phyloP scores from a whole-genome alignment of 306 rosid genomes.

The Spatholobus suberectus region DNA sequence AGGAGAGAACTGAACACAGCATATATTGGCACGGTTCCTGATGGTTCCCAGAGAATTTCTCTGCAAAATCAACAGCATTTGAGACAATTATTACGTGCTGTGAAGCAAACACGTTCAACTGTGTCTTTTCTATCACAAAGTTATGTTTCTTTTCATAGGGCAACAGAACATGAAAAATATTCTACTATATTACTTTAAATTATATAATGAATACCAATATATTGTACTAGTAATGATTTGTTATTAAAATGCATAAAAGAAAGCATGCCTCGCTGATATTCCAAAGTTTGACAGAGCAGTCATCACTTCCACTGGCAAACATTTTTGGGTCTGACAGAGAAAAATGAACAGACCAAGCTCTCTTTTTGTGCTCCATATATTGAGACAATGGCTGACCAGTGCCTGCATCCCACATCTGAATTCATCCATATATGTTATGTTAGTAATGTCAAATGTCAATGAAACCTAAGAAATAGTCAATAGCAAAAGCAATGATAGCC shows the following conservation, averaged over 20 bases:
- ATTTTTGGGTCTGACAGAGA: conserved; percentile 79
- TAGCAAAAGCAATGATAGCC: conserved; percentile 15
- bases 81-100: conserved; percentile 11
- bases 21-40: conserved; percentile 73
- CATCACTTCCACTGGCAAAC: conserved; percentile 97
- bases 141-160: conserved; percentile 20
- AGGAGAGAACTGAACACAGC: conserved; percentile 93
- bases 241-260: conserved; percentile 35
- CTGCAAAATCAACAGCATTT: conserved; percentile 54
- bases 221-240: neutral
- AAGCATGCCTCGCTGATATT: conserved; percentile 80
- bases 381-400: conserved; percentile 84
- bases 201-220: conserved; percentile 1
- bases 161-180: neutral
- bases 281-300: conserved; percentile 89
- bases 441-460: conserved; percentile 11
- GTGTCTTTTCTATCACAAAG: neutral
- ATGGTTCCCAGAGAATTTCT: conserved; percentile 75
- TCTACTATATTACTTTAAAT: neutral
- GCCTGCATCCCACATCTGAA: conserved; percentile 91
- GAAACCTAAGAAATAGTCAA: conserved; percentile 14
- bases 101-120: conserved; percentile 13
- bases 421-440: conserved; percentile 45
- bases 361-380: conserved; percentile 78
- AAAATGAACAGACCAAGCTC: conserved; percentile 97